Evolutionary conservation across 2,329 filamentous ascomycete species (phyloP), one percentile per base, ranked within the genome.

Genomic region (Sporothrix luriei): DNA sequence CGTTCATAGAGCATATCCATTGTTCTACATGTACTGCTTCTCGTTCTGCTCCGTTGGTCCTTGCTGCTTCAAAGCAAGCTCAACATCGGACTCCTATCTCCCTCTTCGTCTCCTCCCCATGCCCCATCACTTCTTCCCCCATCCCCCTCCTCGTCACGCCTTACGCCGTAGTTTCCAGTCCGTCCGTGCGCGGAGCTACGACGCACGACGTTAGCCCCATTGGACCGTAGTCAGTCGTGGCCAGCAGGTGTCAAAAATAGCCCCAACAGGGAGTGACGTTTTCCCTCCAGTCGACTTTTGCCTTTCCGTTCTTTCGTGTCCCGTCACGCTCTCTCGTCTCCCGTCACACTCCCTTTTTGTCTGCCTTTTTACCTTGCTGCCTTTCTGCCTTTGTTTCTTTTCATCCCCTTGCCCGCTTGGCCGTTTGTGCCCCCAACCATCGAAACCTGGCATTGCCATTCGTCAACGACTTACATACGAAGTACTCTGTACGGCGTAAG

Each of bases 151-250:
- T 46, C 57, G 21, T 46, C 38, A 62, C 57, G 38, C 40, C 57
- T 59, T 62, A 46, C 57, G 40, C 38, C 57, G 38, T 48, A 43
- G 57, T 62, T 48, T 62, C 38, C 21, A 48, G 59, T 62, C 46
- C 61, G 43, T 65, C 61, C 61, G 61, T 65, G 61, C 61, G 61
- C 61, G 16, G 61, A 48, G 61, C 61, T 49, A 65, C 61, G 43
- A 51, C 61, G 61, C 33, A 65, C 61, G 43, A 51, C 61, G 61
- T 65, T 65, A 65, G 61, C 61, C 43, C 40, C 33, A n/a, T 65
- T 21, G 26, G 33, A 48, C 61, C 26, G 43, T 26, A 48, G n/a
- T 6, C 55, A n/a, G n/a, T n/a, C 9, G 19, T n/a, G 16, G 11
- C 51, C 51, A 54, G 29, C 51, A 29, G 21, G 51, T 10, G 51